phyloP scores from a whole-genome alignment of 768 basidiomycete genomes.

The Leccinum aurantiacum region DNA sequence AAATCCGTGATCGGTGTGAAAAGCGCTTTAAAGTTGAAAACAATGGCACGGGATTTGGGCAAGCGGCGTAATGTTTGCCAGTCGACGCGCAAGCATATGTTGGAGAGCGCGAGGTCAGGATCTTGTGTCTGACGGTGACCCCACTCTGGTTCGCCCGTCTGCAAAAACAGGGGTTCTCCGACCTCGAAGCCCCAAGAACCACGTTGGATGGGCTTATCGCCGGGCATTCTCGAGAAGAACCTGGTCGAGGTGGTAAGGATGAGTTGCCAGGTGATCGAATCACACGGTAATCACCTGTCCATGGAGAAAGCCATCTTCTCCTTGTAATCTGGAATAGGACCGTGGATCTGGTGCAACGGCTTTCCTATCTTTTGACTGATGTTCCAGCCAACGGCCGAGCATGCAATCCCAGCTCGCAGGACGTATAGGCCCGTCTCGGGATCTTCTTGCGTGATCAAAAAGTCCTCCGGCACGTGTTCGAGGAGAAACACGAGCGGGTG shows the following conservation, averaged over 20 bases:
- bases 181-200: constrained; percentile 53
- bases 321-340: constrained; percentile 49
- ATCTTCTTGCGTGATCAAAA: constrained; percentile 44
- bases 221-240: constrained; percentile 48
- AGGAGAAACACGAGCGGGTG: constrained; percentile 45
- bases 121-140: constrained; percentile 33
- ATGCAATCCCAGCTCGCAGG: constrained; percentile 45
- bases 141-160: constrained; percentile 41
- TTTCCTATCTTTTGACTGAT: constrained; percentile 47
- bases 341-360: constrained; percentile 46
- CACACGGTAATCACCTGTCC: constrained; percentile 37
- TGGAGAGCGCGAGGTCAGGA: constrained; percentile 38
- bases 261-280: not conserved
- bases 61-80: constrained; percentile 56
- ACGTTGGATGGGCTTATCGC: constrained; percentile 50
- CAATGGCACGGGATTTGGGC: constrained; percentile 46
- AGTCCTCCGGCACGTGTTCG: constrained; percentile 55
- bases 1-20: constrained; percentile 50
- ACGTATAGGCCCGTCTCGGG: constrained; percentile 42
- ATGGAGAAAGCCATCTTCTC: constrained; percentile 50
- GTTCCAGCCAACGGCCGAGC: constrained; percentile 53
- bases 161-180: constrained; percentile 49
- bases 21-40: constrained; percentile 55
- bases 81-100: constrained; percentile 50
- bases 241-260: constrained; percentile 21